A percentile compares a stretch with the other conserved stretches of the same genome.
Evolutionary conservation across 805 yeast genomes (phyloP).

Genomic region (Barnettozyma botsteinii): DNA sequence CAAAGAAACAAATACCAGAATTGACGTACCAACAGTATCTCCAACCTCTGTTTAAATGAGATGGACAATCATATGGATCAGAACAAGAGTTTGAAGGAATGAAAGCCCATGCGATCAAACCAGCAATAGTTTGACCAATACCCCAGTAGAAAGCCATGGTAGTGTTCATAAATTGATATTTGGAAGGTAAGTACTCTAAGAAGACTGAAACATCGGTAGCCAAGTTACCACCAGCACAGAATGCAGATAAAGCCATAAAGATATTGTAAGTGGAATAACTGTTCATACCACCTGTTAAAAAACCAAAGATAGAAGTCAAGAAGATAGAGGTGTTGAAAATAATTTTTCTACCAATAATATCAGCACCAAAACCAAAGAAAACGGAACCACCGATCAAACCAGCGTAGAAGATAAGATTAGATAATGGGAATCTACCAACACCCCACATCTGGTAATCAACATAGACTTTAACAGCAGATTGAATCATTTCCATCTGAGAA

Average conservation of each 20-base stretch:
- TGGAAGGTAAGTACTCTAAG: constrained; percentile 44
- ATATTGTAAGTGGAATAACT: constrained; percentile 43
- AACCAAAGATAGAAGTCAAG: constrained; percentile 40
- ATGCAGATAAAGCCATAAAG: constrained; percentile 38
- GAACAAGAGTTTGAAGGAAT: constrained; percentile 43
- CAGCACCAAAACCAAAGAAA: constrained; percentile 47
- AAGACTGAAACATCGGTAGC: constrained; percentile 48
- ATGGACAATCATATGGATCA: constrained; percentile 36
- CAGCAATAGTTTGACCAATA: constrained; percentile 48
- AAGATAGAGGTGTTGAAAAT: constrained; percentile 44
- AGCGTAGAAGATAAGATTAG: constrained; percentile 40
- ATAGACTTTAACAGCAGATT: constrained; percentile 38
- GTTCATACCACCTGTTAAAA: constrained; percentile 44
- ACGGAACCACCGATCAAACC: constrained; percentile 45
- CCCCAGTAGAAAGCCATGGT: constrained; percentile 53
- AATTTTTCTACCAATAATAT: constrained; percentile 44
- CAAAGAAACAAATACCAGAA: constrained; percentile 43
- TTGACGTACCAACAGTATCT: constrained; percentile 49
- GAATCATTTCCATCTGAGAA: constrained; percentile 44
- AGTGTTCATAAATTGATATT: constrained; percentile 44
- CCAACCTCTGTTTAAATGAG: constrained; percentile 50
- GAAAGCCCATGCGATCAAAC: constrained; percentile 47
- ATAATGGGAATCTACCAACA: constrained; percentile 34
- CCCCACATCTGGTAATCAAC: constrained; percentile 40
- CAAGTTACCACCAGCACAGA: constrained; percentile 48